phyloP scores from a whole-genome alignment of 1,139 yeast genomes.

The Pichia terricola region DNA sequence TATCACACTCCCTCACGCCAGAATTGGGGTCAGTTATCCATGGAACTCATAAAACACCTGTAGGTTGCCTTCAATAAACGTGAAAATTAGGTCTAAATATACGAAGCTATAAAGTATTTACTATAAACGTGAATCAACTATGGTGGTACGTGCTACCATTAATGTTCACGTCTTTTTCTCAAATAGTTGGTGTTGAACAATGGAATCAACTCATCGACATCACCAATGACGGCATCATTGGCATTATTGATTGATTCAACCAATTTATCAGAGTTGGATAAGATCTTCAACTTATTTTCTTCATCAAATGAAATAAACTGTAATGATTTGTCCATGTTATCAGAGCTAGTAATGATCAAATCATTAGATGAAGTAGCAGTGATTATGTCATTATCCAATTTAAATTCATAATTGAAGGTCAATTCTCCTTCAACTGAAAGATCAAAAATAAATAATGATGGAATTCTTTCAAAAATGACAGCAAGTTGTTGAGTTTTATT shows the following conservation, averaged over 20 bases:
- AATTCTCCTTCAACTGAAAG: conserved; percentile 24
- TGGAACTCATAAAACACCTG: too few species aligned
- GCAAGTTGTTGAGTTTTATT: conserved; percentile 24
- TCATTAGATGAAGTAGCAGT: conserved; percentile 16
- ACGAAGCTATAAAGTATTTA: too few species aligned
- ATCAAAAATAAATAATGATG: conserved; percentile 19
- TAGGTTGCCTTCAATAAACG: too few species aligned
- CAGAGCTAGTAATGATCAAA: conserved; percentile 22
- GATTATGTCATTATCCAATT: conserved; percentile 18
- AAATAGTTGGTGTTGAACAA: conserved; percentile 54
- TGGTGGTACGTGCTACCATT: background rate
- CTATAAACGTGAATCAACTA: too few species aligned
- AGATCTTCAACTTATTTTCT: conserved; percentile 27
- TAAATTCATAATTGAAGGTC: conserved; percentile 25
- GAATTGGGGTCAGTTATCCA: too few species aligned
- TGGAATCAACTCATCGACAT: conserved; percentile 44
- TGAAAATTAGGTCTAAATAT: too few species aligned
- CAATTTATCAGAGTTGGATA: conserved; percentile 18
- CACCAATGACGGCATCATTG: conserved; percentile 17
- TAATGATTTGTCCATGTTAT: conserved; percentile 27
- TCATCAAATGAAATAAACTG: conserved; percentile 37
- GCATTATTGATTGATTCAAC: conserved; percentile 12
- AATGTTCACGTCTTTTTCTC: conserved; percentile 80
- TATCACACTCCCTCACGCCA: too few species aligned
- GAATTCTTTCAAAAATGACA: conserved; percentile 20